A percentile compares a stretch with the other conserved stretches of the same genome.
Conservation (phyloP, 805 yeast genomes). For the Wickerhamiella shivajii region DNA sequence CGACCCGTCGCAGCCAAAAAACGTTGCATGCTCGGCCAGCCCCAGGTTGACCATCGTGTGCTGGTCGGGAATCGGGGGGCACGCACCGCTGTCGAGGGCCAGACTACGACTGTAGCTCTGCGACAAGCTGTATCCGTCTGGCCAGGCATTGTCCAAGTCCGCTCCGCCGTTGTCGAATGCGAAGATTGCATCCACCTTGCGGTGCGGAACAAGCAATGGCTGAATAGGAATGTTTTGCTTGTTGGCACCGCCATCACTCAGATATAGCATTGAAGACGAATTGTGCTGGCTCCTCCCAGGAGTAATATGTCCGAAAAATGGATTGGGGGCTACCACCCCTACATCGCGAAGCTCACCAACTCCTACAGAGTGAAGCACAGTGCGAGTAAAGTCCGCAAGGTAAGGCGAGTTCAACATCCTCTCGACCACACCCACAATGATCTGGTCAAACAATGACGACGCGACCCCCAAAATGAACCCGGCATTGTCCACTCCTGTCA, state of each 20-base stretch:
- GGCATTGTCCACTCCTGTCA: conserved; percentile 56
- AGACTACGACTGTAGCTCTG: conserved; percentile 48
- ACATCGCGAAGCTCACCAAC: conserved; percentile 29
- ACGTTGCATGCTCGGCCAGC: conserved; percentile 54
- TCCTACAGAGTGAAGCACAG: background rate
- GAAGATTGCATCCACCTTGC: conserved; percentile 48
- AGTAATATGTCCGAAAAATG: conserved; percentile 36
- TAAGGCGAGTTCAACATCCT: background rate
- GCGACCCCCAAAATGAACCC: conserved; percentile 60
- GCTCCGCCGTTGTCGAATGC: conserved; percentile 63
- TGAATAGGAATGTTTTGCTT: conserved; percentile 45
- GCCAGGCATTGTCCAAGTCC: conserved; percentile 34
- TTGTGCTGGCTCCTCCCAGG: conserved; percentile 15
- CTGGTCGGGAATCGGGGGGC: conserved; percentile 69
- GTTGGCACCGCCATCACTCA: conserved; percentile 67
- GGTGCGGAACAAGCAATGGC: conserved; percentile 45
- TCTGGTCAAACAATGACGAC: conserved; percentile 27
- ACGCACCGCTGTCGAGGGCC: conserved; percentile 39
- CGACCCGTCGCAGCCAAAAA: conserved; percentile 66
- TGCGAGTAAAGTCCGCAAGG: conserved; percentile 5
- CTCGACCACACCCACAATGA: conserved; percentile 31
- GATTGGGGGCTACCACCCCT: conserved; percentile 56
- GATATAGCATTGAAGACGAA: conserved; percentile 18
- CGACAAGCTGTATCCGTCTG: conserved; percentile 45
- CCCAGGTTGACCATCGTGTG: conserved; percentile 44